Conservation (phyloP, 1,284 basidiomycete species). For the Microbotryomycetes sp. region DNA sequence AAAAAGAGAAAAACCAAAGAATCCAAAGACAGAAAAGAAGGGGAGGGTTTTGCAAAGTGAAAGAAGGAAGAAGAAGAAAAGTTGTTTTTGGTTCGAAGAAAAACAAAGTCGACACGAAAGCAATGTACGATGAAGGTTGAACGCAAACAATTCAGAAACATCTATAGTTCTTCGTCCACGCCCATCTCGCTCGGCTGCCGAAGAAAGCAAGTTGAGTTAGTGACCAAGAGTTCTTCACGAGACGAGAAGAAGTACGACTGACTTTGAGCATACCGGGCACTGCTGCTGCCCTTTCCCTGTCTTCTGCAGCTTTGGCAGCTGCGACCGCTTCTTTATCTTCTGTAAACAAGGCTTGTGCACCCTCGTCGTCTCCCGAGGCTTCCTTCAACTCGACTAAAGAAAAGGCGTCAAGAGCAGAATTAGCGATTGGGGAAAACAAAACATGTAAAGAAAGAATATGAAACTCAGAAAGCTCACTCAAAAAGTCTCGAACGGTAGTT, state of each 20-base stretch:
- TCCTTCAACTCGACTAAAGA: slow-evolving; percentile 72
- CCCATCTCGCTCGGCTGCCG: slow-evolving; percentile 4
- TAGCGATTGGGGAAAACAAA: neutral
- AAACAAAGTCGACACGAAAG: too few relatives aligned
- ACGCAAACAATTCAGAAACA: neutral
- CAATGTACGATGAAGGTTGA: too few relatives aligned
- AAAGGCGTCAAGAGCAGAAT: too few relatives aligned
- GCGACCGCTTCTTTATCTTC: slow-evolving; percentile 93
- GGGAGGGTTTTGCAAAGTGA: slow-evolving; percentile 8
- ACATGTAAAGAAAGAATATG: too few relatives aligned
- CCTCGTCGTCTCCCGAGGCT: slow-evolving; percentile 57
- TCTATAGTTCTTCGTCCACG: slow-evolving; percentile 7
- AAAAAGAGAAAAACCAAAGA: neutral
- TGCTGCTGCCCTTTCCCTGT: slow-evolving; percentile 80
- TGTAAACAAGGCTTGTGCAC: slow-evolving; percentile 77
- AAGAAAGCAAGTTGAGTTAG: too few relatives aligned
- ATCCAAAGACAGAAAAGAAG: slow-evolving; percentile 1
- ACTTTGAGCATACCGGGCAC: slow-evolving; percentile 77
- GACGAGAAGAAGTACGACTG: too few relatives aligned
- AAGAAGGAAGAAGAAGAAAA: neutral
- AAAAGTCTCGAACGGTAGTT: slow-evolving; percentile 71
- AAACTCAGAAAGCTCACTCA: slow-evolving; percentile 34
- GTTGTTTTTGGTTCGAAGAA: neutral
- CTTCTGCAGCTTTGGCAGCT: slow-evolving; percentile 61
- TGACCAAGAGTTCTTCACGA: too few relatives aligned